These are phyloP conservation scores for Glarea lozoyensis DNA, from an alignment of 495 filamentous ascomycete genomes.

Conservation along the genomic window DNA sequence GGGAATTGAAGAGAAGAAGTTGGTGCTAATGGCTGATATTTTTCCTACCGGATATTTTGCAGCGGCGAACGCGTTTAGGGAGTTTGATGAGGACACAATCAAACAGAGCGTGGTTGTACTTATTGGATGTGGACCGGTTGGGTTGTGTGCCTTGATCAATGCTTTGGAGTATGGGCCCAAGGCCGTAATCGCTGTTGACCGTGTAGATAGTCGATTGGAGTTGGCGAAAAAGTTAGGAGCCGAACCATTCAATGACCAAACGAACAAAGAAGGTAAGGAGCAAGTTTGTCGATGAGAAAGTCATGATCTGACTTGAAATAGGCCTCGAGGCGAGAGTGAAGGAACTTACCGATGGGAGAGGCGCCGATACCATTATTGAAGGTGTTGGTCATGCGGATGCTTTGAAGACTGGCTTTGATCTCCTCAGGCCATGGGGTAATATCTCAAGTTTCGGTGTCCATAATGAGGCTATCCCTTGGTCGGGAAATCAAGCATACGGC, in stretches of 20 bases:
- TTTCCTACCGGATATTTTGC: constrained; percentile 86
- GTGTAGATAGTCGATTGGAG: constrained; percentile 67
- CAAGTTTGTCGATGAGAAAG: not conserved
- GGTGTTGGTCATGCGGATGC: constrained; percentile 83
- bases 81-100: constrained; percentile 52
- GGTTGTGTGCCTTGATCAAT: constrained; percentile 79
- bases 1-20: constrained; percentile 63
- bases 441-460: constrained; percentile 91
- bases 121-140: constrained; percentile 80
- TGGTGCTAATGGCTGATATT: constrained; percentile 89
- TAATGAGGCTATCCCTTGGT: constrained; percentile 83
- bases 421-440: constrained; percentile 77
- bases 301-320: not conserved
- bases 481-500: constrained; percentile 70
- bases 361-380: constrained; percentile 87
- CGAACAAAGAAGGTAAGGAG: constrained; percentile 42
- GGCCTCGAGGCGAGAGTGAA: constrained; percentile 60
- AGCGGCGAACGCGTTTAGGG: constrained; percentile 70
- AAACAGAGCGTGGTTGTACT: constrained; percentile 66
- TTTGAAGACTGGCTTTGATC: constrained; percentile 72
- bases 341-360: constrained; percentile 72
- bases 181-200: constrained; percentile 79
- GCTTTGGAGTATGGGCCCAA: constrained; percentile 73
- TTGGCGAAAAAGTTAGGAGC: constrained; percentile 72
- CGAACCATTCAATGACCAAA: constrained; percentile 76